Base-by-base conservation (phyloP, 176 grass and related monocot species). In the Oryza glumipatula region DNA sequence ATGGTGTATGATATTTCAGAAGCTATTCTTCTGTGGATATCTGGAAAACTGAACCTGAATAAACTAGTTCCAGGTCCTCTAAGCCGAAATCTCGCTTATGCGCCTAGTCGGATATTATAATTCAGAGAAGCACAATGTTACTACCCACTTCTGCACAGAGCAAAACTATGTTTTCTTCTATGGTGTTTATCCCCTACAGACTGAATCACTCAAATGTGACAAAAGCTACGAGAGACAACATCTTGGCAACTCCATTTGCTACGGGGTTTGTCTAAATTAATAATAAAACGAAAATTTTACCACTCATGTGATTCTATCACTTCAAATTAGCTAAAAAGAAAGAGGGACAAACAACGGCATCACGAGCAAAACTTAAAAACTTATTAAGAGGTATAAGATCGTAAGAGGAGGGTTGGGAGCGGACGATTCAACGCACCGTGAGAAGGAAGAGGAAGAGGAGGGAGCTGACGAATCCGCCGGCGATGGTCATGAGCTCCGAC, bases 401-500 rank as follows among this genome's bases (percentile, higher is more conserved):
- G 32, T 4, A 14, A 6, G 44, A 11, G 79, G 21, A 21, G 1
- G 11, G 3, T 24, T 24, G 22, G 22, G 65, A 44, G 2, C 0
- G 58, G 58, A 23, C 2, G 9, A 23, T 23, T 63, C 21, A 89
- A 93, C 93, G 83, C 82, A 95, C 96, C 23, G 96, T 95, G 81
- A 98, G 89, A 6, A 95, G 77, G 16, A 95, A 76, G 22, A 95
- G 88, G 90, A 98, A 98, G 66, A 98, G 89, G 84, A 99, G 68
- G 43, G 97, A 88, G 90, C 92, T 89, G 84, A 99, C 76, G 66
- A 99, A 92, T 76, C 97, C 97, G 70, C 97, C 97, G 41, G 78
- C 87, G 77, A 99, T 99, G 65, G 97, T 99, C 90, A 92, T 88
- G 78, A 99, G 70, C 90, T 99, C 97, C 24, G 93, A 96, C 63